Evolutionary conservation across 306 rosid genomes (phyloP), one percentile per base, ranked within the genome.

Genomic region (Calophaca sinica): DNA sequence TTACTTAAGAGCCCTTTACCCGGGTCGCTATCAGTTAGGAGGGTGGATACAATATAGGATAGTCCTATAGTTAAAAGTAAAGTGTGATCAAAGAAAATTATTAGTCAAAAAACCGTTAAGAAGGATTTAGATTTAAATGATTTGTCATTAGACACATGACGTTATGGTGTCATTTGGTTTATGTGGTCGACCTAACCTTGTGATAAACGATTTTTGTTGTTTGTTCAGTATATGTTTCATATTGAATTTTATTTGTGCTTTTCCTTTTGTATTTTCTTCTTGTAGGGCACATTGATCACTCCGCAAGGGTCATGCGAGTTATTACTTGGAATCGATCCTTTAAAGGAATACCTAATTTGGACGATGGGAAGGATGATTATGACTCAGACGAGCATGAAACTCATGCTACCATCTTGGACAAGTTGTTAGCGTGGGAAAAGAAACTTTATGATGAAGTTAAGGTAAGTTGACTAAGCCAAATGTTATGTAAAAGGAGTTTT

Each of bases 361-460:
- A 89, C 70, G 86, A 86, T 44, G 88, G 83, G 73, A 89, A 89
- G 68, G 96, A 94, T 88, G 97, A 90, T 49, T 83, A 81, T 64
- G 96, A 92, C 57, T 26, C 87, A 4, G 96, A 89, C 28, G 98
- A 89, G 77, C 81, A 87, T 0, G 99, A 94, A 87, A 94, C 99
- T 45, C 99, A 94, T 69, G 99, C 96, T 59, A 84, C 97, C 7
- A 80, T 94, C 45, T 80, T 96, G 92, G 99, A 96, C 83, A 96
- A 96, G 83, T 72, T 92, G 89, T 88, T 96, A 10, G 98, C 99
- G 0, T 96, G 98, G 99, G 99, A 96, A 81, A 96, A 96, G 81
- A 96, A 96, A 77, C 92, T 96, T 31, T 96, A 88, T 51, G 96
- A 96, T 54, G 99, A 96, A 89, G 96, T 96, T 14, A 96, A 96